phyloP scores from a whole-genome alignment of 768 basidiomycete species.

The Clavulina sp. region DNA sequence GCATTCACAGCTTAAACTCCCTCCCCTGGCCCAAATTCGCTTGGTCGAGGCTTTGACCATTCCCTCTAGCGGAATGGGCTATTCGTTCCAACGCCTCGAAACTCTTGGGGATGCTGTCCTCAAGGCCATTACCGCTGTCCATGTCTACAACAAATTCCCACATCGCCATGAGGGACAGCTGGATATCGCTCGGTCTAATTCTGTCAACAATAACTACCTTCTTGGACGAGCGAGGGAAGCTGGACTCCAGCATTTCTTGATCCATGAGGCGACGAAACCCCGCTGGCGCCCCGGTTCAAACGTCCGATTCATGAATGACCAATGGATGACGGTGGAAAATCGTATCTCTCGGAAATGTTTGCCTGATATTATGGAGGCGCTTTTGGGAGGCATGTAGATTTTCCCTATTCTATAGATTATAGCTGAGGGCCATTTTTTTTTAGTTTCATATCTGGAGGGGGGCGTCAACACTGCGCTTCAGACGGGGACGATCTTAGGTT shows the following conservation, averaged over 20 bases:
- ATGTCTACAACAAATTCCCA: constrained; percentile 60
- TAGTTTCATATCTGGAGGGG: constrained; percentile 50
- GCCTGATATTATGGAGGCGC: constrained; percentile 80
- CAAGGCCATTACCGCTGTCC: constrained; percentile 51
- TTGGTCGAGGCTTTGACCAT: constrained; percentile 62
- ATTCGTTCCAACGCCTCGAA: constrained; percentile 73
- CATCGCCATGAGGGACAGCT: constrained; percentile 74
- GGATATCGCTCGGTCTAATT: constrained; percentile 39
- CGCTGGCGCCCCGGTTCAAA: constrained; percentile 38
- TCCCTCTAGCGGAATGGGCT: constrained; percentile 42
- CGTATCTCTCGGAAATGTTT: constrained; percentile 49
- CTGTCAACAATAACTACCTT: constrained; percentile 54
- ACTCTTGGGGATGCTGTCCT: constrained; percentile 76
- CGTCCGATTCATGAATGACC: constrained; percentile 14
- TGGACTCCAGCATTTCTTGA: constrained; percentile 45
- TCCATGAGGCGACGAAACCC: constrained; percentile 36
- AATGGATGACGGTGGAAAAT: constrained; percentile 26
- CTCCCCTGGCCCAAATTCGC: constrained; percentile 36
- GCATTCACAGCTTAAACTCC: constrained; percentile 38
- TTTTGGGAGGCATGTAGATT: constrained; percentile 30
- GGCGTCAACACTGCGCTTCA: constrained; percentile 52
- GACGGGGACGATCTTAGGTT: constrained; percentile 42
- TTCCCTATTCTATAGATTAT: background rate
- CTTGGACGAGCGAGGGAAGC: constrained; percentile 46
- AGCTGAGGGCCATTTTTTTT: background rate